These are phyloP conservation scores for Lentinula novae-zelandiae DNA, from an alignment of 1,284 basidiomycete species.

Conservation along the genomic window DNA sequence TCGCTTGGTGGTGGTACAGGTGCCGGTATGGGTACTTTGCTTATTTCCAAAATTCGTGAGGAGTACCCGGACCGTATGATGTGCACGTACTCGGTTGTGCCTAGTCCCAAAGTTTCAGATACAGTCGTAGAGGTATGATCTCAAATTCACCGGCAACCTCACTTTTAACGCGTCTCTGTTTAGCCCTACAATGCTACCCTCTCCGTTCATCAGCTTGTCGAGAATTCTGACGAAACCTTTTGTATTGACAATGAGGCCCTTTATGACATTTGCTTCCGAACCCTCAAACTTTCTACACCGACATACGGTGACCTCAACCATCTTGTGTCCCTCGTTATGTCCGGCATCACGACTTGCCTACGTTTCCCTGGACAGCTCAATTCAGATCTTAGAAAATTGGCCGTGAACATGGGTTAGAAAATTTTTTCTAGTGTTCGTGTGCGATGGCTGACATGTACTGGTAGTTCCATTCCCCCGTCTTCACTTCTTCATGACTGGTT, in stretches of 20 bases:
- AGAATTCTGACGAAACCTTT: slow-evolving; percentile 95
- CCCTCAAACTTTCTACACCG: slow-evolving; percentile 90
- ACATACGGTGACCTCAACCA: slow-evolving; percentile 98
- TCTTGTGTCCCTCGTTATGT: slow-evolving; percentile 97
- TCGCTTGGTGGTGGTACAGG: slow-evolving; percentile 97
- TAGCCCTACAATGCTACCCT: slow-evolving; percentile 94
- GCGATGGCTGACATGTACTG: not conserved
- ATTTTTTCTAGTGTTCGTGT: slow-evolving; percentile 6
- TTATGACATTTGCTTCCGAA: slow-evolving; percentile 97
- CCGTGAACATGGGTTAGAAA: slow-evolving; percentile 92
- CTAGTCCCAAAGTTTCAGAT: slow-evolving; percentile 94
- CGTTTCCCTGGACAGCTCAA: slow-evolving; percentile 99
- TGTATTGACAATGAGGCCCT: slow-evolving; percentile 98
- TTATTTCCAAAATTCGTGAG: slow-evolving; percentile 90
- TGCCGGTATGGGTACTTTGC: slow-evolving; percentile 88
- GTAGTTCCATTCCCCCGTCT: slow-evolving; percentile 96
- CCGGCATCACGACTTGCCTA: slow-evolving; percentile 92
- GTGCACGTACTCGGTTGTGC: slow-evolving; percentile 95
- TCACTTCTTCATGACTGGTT: slow-evolving; percentile 99
- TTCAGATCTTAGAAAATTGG: slow-evolving; percentile 95
- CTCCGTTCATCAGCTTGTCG: slow-evolving; percentile 92
- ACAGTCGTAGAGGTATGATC: slow-evolving; percentile 85
- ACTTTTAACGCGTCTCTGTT: slow-evolving; percentile 9
- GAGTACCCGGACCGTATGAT: slow-evolving; percentile 97
- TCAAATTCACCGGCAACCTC: not conserved